Evolutionary conservation across 805 yeast species (phyloP).

Genomic region (Soucietia sequanensis): DNA sequence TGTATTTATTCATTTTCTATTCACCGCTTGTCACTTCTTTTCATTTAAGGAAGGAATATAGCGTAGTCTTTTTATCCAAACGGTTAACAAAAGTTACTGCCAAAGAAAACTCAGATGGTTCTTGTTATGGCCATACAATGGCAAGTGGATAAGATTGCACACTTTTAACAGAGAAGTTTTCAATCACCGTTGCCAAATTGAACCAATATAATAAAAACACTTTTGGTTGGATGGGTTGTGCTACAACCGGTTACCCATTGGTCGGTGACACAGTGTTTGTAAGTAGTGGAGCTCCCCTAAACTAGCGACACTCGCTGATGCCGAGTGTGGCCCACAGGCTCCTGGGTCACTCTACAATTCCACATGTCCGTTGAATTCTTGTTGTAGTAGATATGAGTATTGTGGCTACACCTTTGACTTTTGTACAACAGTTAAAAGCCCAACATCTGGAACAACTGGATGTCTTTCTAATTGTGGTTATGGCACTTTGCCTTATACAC

Average conservation of each 20-base stretch:
- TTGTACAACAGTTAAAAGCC: constrained; percentile 10
- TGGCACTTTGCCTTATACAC: constrained; percentile 11
- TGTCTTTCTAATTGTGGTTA: constrained; percentile 18
- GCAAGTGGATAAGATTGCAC: constrained; percentile 13
- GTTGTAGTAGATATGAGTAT: constrained; percentile 12
- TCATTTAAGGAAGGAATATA: too few species aligned
- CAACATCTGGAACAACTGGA: constrained; percentile 13
- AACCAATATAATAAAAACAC: constrained; percentile 11
- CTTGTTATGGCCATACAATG: constrained; percentile 12
- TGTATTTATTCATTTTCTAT: too few species aligned
- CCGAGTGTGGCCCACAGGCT: constrained; percentile 19
- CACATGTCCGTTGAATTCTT: constrained; percentile 17
- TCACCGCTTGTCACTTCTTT: too few species aligned
- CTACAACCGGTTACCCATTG: constrained; percentile 1
- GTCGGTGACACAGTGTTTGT: constrained; percentile 11
- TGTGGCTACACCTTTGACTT: constrained; percentile 15
- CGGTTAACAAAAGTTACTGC: neutral
- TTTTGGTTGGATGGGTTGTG: constrained; percentile 17
- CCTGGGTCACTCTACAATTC: constrained; percentile 13
- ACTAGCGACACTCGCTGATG: constrained; percentile 11
- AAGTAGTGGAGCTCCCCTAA: constrained; percentile 15
- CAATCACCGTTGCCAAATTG: constrained; percentile 5
- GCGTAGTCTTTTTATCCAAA: too few species aligned
- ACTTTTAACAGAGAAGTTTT: constrained; percentile 6
- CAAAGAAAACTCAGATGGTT: constrained; percentile 12